phyloP scores from a whole-genome alignment of 495 filamentous ascomycete genomes.

The Penicillium tannophilum region DNA sequence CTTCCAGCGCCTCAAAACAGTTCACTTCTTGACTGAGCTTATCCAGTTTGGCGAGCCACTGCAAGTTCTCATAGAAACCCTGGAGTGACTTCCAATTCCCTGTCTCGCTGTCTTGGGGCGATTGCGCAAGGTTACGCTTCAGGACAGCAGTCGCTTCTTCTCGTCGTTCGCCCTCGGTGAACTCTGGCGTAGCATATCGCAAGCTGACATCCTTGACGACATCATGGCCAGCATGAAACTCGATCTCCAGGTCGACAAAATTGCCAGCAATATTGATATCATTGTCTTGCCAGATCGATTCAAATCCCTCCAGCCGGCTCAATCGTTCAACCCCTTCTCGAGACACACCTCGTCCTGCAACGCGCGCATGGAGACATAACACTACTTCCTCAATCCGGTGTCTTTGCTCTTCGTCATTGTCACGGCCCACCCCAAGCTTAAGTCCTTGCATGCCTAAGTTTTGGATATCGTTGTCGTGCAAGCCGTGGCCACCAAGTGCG shows the following conservation, averaged over 20 bases:
- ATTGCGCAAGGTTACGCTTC: constrained; percentile 49
- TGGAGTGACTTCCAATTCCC: constrained; percentile 61
- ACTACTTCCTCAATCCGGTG: constrained; percentile 53
- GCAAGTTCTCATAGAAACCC: constrained; percentile 77
- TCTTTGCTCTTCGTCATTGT: constrained; percentile 55
- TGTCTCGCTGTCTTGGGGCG: constrained; percentile 38
- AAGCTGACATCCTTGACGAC: constrained; percentile 50
- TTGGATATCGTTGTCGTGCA: constrained; percentile 49
- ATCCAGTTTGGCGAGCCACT: constrained; percentile 76
- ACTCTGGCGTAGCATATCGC: constrained; percentile 48
- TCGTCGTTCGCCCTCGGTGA: constrained; percentile 42
- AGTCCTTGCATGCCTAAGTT: constrained; percentile 45
- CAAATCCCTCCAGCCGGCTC: constrained; percentile 70
- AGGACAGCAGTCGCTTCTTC: constrained; percentile 54
- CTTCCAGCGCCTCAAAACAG: constrained; percentile 86
- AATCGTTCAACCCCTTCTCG: constrained; percentile 80
- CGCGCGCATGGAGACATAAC: constrained; percentile 42
- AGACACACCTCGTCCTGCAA: constrained; percentile 61
- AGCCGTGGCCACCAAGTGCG: constrained; percentile 38
- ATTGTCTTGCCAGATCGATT: constrained; percentile 70
- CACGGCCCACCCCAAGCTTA: constrained; percentile 45
- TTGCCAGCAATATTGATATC: constrained; percentile 73
- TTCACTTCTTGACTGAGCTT: constrained; percentile 80
- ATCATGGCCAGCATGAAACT: constrained; percentile 47
- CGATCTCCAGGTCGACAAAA: constrained; percentile 55